A percentile compares a stretch with the other conserved stretches of the same genome.
phyloP scores from a whole-genome alignment of 1,284 basidiomycete genomes.

The Boletus semigastroideus region DNA sequence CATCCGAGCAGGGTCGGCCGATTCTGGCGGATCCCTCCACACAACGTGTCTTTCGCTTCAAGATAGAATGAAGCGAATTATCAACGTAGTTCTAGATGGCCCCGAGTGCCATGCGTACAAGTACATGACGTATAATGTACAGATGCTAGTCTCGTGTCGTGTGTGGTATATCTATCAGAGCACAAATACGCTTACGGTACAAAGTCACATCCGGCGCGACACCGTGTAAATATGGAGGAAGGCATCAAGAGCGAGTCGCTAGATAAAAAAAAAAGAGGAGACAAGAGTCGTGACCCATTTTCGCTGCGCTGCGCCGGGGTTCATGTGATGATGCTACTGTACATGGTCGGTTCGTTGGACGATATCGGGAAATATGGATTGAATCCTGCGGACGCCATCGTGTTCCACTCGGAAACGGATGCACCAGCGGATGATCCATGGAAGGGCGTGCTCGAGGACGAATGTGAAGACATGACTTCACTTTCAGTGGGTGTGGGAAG shows the following conservation, averaged over 20 bases:
- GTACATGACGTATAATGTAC: conserved; percentile 37
- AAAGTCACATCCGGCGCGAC: conserved; percentile 37
- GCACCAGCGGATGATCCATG: conserved; percentile 35
- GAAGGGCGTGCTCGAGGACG: conserved; percentile 55
- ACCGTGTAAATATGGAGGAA: conserved; percentile 23
- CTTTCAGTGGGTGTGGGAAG: conserved; percentile 58
- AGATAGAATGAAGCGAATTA: conserved; percentile 33
- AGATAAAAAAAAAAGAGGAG: conserved; percentile 1
- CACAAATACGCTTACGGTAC: conserved; percentile 30
- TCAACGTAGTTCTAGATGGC: conserved; percentile 20
- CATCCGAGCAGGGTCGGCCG: conserved; percentile 38
- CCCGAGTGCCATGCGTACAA: conserved; percentile 16
- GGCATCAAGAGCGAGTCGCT: conserved; percentile 11
- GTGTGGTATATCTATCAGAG: conserved; percentile 23
- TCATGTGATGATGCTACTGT: conserved; percentile 55
- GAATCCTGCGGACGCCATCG: conserved; percentile 54
- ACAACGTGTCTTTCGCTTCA: conserved; percentile 55
- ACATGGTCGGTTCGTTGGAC: conserved; percentile 46
- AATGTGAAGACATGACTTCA: conserved; percentile 68
- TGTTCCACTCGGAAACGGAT: conserved; percentile 62
- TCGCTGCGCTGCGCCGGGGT: neutral
- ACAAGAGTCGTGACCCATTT: neutral
- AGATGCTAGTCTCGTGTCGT: conserved; percentile 21
- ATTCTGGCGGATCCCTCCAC: conserved; percentile 41
- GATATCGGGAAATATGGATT: conserved; percentile 68